Conservation (phyloP, 768 basidiomycete genomes). For the Russula virescens region DNA sequence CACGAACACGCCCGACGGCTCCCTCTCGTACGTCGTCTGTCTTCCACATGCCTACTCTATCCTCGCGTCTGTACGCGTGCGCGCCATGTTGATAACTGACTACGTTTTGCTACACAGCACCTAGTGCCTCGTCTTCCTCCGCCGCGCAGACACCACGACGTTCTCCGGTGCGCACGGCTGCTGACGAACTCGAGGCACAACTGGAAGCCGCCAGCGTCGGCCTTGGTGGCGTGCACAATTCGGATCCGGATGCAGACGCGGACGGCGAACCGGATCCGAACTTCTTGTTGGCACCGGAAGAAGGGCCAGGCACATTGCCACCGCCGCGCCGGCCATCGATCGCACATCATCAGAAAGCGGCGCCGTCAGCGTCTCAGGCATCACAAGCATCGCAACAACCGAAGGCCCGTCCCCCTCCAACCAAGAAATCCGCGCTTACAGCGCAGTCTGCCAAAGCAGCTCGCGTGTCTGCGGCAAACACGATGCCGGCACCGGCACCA, state of each 20-base stretch:
- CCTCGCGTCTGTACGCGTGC: not conserved
- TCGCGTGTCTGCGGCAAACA: not conserved
- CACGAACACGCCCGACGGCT: constrained; percentile 14
- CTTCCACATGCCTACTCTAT: not conserved
- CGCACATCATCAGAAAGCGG: constrained; percentile 3
- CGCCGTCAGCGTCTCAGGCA: not conserved
- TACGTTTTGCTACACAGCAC: not conserved
- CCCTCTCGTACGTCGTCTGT: constrained; percentile 17
- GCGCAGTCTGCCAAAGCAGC: constrained; percentile 22
- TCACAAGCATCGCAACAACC: not conserved
- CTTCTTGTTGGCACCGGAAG: not conserved
- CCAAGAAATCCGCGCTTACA: constrained; percentile 22
- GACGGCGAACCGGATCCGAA: constrained; percentile 32
- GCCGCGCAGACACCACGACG: constrained; percentile 12
- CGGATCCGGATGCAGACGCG: constrained; percentile 32
- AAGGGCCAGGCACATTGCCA: not conserved
- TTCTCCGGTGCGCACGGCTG: constrained; percentile 15
- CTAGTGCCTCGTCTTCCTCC: not conserved
- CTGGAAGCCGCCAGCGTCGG: constrained; percentile 21
- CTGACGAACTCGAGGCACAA: constrained; percentile 28
- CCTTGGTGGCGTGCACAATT: not conserved
- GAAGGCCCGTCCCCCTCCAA: constrained; percentile 4
- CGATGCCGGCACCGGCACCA: not conserved
- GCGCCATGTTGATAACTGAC: not conserved
- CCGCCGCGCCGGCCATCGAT: not conserved